Evolutionary conservation across 345 rosid genomes (phyloP).

Genomic region (Dipteronia sinensis): DNA sequence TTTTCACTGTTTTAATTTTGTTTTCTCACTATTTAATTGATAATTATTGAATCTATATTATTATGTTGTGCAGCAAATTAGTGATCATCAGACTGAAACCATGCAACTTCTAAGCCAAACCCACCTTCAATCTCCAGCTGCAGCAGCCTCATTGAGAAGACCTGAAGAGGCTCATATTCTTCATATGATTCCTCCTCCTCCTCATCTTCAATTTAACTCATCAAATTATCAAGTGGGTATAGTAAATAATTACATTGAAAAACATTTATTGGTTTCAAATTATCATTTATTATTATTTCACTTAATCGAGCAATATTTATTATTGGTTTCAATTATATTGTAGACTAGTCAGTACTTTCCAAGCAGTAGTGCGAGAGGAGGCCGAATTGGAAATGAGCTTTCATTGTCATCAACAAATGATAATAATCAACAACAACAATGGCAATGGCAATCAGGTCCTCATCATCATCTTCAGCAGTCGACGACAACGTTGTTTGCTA

Average conservation of each 20-base stretch:
- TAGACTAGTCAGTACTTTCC: constrained; percentile 39
- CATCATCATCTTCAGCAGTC: constrained; percentile 23
- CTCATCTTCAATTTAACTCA: constrained; percentile 9
- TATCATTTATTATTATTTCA: neutral
- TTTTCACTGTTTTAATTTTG: neutral
- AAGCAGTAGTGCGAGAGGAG: constrained; percentile 60
- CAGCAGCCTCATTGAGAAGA: constrained; percentile 30
- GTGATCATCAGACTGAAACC: constrained; percentile 50
- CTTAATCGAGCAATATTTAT: neutral
- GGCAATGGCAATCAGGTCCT: constrained; percentile 53
- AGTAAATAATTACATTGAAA: too few relatives aligned
- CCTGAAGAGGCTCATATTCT: constrained; percentile 34
- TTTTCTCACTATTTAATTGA: neutral
- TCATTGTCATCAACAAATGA: constrained; percentile 48
- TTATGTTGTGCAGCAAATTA: constrained; percentile 11
- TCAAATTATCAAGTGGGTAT: constrained; percentile 39
- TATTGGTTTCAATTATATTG: constrained; percentile 10
- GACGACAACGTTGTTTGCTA: constrained; percentile 39
- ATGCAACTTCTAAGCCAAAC: constrained; percentile 58
- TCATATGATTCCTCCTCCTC: constrained; percentile 41
- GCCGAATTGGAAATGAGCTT: constrained; percentile 61
- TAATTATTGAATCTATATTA: neutral
- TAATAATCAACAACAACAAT: constrained; percentile 23
- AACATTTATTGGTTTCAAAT: neutral
- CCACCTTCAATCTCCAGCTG: constrained; percentile 47